Base-by-base conservation (phyloP, 1,284 basidiomycete genomes). In the Tilletia walkeri region DNA sequence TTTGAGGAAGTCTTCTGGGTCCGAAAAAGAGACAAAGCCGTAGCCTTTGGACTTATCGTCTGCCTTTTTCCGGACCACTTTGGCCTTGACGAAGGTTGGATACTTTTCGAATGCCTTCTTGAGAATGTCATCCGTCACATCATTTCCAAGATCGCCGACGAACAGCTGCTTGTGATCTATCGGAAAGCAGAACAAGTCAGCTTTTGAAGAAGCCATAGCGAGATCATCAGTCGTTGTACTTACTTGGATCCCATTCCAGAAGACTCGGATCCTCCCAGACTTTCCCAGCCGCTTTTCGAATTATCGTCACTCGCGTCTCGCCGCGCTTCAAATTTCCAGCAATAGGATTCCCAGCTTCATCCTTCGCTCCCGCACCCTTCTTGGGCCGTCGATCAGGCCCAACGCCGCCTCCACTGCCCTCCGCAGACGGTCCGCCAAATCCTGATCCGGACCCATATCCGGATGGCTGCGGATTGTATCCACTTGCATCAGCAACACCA, bases 181-280 rank as follows among this genome's bases (percentile, higher is more conserved):
- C 41, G 67, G 45, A 12, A 45, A 54, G n/a, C 14, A 20, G 14
- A 2, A 54, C 24, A 67, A 63, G 45, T 59, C 47, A 50, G 14
- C 1, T 14, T 3, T 3, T 48, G 9, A 18, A 4, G 41, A 20
- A 41, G 20, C 41, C 41, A 45, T 14, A 1, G 6, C 9, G 14
- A 45, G 41, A 7, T 9, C 14, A 1, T 45, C 6, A 10, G 14
- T 63, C 16, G 50, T 10, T 18, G 30, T 14, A 88, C 92, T 83
- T 82, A 95, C 94, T 89, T 63, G 96, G 92, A 85, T 95, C 96
- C 96, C 96, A 99, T 75, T 99, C 96, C 18, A 99, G 85, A 67
- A 99, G 86, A 2, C 94, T 96, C 84, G 93, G 92, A 84, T 99
- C 96, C 84, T 99, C 96, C 94, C 95, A 99, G 16, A 93, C 89